These are phyloP conservation scores for Hanseniaspora thailandica DNA, from an alignment of 805 yeast species.

Conservation along the genomic window DNA sequence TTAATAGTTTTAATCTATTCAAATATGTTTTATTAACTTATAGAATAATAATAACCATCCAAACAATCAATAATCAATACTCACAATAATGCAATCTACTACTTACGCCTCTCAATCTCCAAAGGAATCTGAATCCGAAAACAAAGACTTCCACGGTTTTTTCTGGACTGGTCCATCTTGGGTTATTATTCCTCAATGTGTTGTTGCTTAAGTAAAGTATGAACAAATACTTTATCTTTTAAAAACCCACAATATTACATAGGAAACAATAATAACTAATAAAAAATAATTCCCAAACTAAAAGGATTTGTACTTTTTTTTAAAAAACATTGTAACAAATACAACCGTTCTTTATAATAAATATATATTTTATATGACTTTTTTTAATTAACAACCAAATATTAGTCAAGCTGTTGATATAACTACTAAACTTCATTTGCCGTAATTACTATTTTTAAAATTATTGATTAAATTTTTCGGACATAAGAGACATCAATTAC, in stretches of 20 bases:
- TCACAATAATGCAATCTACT: constrained; percentile 13
- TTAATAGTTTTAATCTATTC: not conserved
- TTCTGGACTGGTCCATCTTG: constrained; percentile 14
- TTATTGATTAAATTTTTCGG: no score
- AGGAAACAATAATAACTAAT: not conserved
- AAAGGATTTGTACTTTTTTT: not conserved
- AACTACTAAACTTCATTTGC: no score
- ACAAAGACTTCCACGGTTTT: constrained; percentile 15
- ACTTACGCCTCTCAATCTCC: constrained; percentile 14
- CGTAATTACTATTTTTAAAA: no score
- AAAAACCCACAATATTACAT: no score
- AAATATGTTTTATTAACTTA: not conserved
- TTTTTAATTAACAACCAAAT: no score
- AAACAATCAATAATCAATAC: not conserved
- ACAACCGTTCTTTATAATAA: no score
- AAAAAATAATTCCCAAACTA: no score
- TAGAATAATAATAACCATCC: constrained; percentile 7
- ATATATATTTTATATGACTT: no score
- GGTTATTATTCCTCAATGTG: constrained; percentile 16
- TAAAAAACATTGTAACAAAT: no score
- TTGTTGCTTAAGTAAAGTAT: constrained; percentile 8
- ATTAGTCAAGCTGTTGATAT: no score
- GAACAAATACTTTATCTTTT: not conserved
- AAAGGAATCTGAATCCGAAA: constrained; percentile 14
- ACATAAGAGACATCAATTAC: no score